Evolutionary conservation across 495 filamentous ascomycete genomes (phyloP).

Genomic region (Elaphomyces granulatus): DNA sequence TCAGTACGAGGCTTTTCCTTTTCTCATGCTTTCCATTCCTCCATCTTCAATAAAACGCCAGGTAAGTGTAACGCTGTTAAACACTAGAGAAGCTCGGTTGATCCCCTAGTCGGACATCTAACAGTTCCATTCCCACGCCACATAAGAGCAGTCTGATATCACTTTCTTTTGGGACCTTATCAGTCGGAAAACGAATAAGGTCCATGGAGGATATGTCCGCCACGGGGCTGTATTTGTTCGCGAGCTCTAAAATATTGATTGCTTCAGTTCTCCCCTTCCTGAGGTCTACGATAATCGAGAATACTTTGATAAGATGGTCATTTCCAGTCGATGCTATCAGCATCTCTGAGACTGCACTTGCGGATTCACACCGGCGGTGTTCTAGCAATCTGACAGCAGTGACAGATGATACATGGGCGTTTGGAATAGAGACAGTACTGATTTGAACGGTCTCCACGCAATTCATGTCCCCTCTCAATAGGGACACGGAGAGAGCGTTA

Average conservation of each 20-base stretch:
- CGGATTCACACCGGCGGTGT: constrained; percentile 1
- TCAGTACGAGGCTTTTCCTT: no score
- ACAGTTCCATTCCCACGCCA: constrained; percentile 43
- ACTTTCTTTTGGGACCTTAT: constrained; percentile 1
- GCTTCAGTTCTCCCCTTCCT: constrained; percentile 15
- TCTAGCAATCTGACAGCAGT: constrained; percentile 45
- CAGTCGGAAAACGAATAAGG: constrained; percentile 11
- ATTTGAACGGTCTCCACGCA: constrained; percentile 7
- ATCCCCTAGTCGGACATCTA: no score
- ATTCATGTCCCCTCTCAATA: constrained; percentile 15
- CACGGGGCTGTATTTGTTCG: constrained; percentile 44
- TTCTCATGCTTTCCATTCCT: no score
- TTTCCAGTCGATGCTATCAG: constrained; percentile 52
- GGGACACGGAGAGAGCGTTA: constrained; percentile 52
- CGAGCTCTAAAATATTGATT: constrained; percentile 28
- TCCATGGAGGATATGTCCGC: constrained; percentile 46
- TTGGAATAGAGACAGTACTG: constrained; percentile 43
- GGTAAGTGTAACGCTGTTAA: no score
- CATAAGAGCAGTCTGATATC: constrained; percentile 27
- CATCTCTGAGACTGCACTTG: constrained; percentile 5
- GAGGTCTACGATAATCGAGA: constrained; percentile 38
- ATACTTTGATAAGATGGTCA: constrained; percentile 70
- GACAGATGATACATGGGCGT: constrained; percentile 70
- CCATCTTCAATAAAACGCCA: no score
- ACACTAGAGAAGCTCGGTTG: no score